Conservation (phyloP, 2,329 filamentous ascomycete genomes). For the Zasmidium angulare region DNA sequence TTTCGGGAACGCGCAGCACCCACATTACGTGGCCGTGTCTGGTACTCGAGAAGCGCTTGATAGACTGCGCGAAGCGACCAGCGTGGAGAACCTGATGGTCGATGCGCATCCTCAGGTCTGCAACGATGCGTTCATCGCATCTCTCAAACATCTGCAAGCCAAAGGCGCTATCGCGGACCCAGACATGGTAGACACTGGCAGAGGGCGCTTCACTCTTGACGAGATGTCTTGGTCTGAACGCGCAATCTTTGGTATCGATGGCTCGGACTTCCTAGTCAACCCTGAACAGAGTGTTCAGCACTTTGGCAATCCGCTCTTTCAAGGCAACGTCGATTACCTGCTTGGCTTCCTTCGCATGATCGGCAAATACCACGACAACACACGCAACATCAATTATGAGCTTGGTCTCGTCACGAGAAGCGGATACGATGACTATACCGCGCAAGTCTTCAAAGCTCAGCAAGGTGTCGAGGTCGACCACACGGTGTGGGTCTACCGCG, state of each 20-base stretch:
- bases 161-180: background rate
- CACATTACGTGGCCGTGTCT: background rate
- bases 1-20: background rate
- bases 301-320: background rate
- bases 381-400: background rate
- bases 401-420: conserved; percentile 1
- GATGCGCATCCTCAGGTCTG: background rate
- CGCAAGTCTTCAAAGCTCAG: background rate
- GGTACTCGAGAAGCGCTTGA: background rate
- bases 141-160: background rate
- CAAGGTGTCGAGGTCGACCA: background rate
- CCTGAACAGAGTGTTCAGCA: background rate
- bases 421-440: background rate
- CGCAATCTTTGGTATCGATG: background rate
- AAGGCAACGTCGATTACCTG: background rate
- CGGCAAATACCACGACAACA: background rate
- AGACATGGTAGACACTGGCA: background rate
- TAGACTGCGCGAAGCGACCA: background rate
- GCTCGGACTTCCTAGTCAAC: background rate
- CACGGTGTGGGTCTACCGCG: conserved; percentile 2
- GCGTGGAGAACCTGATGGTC: background rate
- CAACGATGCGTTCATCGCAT: background rate
- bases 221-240: background rate
- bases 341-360: background rate
- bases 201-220: background rate